Base-by-base conservation (phyloP, 805 yeast genomes). In the Spathaspora hagerdaliae region DNA sequence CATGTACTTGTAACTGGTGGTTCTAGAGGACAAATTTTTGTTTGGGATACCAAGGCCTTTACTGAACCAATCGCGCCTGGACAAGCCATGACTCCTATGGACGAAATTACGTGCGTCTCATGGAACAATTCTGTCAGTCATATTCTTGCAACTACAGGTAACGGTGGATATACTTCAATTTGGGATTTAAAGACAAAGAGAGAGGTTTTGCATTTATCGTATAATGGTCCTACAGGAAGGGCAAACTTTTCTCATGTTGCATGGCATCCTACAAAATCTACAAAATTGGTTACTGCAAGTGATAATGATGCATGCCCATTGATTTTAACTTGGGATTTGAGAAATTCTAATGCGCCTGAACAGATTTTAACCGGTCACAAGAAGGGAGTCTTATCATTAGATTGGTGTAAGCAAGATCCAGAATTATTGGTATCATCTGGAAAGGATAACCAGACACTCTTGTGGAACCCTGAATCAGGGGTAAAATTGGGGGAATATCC, bases 181-280 rank as follows among this genome's bases (percentile, higher is more conserved):
- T 94, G 97, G 97, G 98, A 94, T 67, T 73, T 91, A 53, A 87
- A 86, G 59, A 82, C 90, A 36, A 85, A 83, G 61, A 80, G 88
- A 58, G 97, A 92, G 67, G 96, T 92, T 24, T 71, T 94, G 50
- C 96, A 89, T 63, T 75, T 94, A 61, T 78, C 82, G 46, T 87
- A 88, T 64, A 71, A 82, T 19, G 81, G 84, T 7, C 69, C 79
- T 10, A 51, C 51, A 27, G 62, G 62, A 6, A 78, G 85, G 58
- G 84, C 90, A 24, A 84, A 83, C 45, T 76, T 92, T 42, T 81
- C 95, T 32, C 77, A 79, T 49, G 95, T 94, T 11, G 89, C 85
- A 47, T 94, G 99, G 99, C 97, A 94, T 64, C 99, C 99, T 46
- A 69, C 77, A 38, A 84, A 83, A 67, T 81, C 92, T 47, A 92